Evolutionary conservation across 2,329 filamentous ascomycete genomes (phyloP), one percentile per base, ranked within the genome.

Genomic region (Pseudonectria buxi): DNA sequence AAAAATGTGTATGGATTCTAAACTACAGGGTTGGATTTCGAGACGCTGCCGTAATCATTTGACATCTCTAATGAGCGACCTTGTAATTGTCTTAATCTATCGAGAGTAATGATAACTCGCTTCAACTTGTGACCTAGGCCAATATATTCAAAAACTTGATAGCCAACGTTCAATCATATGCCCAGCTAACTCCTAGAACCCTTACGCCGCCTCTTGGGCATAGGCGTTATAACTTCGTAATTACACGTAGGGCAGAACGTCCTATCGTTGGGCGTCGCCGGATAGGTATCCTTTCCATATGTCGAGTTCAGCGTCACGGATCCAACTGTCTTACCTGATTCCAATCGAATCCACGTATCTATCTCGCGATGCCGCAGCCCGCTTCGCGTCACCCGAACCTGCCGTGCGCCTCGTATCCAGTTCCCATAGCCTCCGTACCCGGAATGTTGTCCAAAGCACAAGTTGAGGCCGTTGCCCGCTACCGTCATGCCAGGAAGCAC

Each of bases 341-440:
- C 78, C 22, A 83, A 59, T 2, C 76, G 65, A 26, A 81, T 73
- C 69, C 76, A 83, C 0, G 76, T 81, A 24, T 78, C 66, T 0
- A 76, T 56, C 26, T 66, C 64, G 14, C 59, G 45, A 4, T 58
- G 44, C 6, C 49, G 47, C 12, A 76, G 49, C 14, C 55, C 55
- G 2, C 60, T 51, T 27, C 72, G 61, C 2, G 65, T 58, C 2
- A 81, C 45, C 3, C 65, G 46, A 10, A 83, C 58, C 45, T 81
- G 72, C 1, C 78, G 64, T 4, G 69, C 68, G 2, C 81, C 81
- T 0, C 81, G 71, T 9, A 71, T 69, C 74, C 74, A 83, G 30
- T 66, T 64, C 0, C 79, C 77, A 46, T 86, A 86, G 0, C 82
- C 81, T 0, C 81, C 82, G 36, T 85, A 85, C 0, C 82, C 81